These are phyloP conservation scores for Irpex lacteus DNA, from an alignment of 1,284 basidiomycete genomes.

Conservation along the genomic window DNA sequence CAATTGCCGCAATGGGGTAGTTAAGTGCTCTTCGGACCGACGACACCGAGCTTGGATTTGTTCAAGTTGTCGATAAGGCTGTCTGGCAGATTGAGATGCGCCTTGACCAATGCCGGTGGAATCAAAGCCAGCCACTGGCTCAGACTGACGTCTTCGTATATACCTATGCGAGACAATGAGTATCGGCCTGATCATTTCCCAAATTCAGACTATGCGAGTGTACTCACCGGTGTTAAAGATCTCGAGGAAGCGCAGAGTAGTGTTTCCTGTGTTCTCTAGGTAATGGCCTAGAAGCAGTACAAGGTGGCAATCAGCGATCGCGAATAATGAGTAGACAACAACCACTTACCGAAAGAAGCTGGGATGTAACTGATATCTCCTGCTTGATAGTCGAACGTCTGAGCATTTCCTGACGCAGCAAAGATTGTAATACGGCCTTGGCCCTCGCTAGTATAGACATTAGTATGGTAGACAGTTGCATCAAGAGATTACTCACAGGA, in stretches of 20 bases:
- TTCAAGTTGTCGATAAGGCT: slow-evolving; percentile 44
- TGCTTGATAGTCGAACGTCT: slow-evolving; percentile 68
- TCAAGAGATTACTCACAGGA: slow-evolving; percentile 28
- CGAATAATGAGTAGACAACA: background rate
- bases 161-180: slow-evolving; percentile 14
- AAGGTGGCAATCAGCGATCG: background rate
- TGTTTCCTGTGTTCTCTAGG: slow-evolving; percentile 67
- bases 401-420: slow-evolving; percentile 55
- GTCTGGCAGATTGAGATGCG: slow-evolving; percentile 48
- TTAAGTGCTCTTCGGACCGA: slow-evolving; percentile 21
- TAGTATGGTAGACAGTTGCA: background rate
- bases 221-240: slow-evolving; percentile 52
- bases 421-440: slow-evolving; percentile 63
- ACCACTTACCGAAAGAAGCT: slow-evolving; percentile 26
- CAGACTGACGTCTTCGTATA: slow-evolving; percentile 28
- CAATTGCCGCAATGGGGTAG: too few species aligned
- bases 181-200: background rate
- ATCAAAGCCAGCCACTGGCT: slow-evolving; percentile 57
- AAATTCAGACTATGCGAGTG: background rate
- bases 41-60: slow-evolving; percentile 51
- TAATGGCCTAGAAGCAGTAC: slow-evolving; percentile 48
- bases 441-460: slow-evolving; percentile 35
- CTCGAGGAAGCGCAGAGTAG: slow-evolving; percentile 57
- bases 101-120: slow-evolving; percentile 55
- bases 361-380: slow-evolving; percentile 62